Evolutionary conservation across 352 stramenopile genomes (phyloP).

Genomic region (Pythium diclinum): DNA sequence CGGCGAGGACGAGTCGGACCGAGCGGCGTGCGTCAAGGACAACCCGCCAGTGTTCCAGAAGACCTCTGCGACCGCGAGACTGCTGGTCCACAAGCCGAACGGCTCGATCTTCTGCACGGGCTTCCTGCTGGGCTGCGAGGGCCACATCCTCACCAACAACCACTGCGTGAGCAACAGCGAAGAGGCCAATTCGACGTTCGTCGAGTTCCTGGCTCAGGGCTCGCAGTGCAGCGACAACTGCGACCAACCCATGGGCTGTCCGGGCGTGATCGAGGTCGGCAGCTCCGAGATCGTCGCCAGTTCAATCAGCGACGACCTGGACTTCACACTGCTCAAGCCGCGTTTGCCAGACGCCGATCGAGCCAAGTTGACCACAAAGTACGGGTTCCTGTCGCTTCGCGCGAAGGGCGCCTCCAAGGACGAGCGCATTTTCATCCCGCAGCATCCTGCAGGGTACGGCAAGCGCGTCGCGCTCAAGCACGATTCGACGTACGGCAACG

Average conservation of each 20-base stretch:
- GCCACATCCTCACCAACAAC: conserved; percentile 56
- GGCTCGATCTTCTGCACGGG: conserved; percentile 50
- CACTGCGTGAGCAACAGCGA: conserved; percentile 40
- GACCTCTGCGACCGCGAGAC: conserved; percentile 30
- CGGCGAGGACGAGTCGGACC: conserved; percentile 23
- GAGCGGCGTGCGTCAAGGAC: conserved; percentile 30
- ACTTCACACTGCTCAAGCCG: conserved; percentile 43
- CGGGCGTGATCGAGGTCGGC: conserved; percentile 32
- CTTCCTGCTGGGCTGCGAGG: conserved; percentile 50
- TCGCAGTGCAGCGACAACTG: conserved; percentile 25
- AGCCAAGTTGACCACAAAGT: conserved; percentile 27
- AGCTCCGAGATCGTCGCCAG: conserved; percentile 34
- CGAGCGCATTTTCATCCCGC: conserved; percentile 57
- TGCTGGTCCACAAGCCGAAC: conserved; percentile 43
- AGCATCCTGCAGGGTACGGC: conserved; percentile 41
- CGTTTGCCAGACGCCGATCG: conserved; percentile 14
- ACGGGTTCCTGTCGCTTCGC: conserved; percentile 46
- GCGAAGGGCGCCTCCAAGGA: conserved; percentile 6
- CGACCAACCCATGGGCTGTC: conserved; percentile 29
- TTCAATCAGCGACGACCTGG: conserved; percentile 27
- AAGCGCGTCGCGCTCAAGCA: conserved; percentile 54
- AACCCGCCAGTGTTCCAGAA: conserved; percentile 18
- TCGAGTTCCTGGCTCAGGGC: conserved; percentile 51
- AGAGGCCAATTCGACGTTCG: conserved; percentile 33
- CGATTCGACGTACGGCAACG: conserved; percentile 22